A percentile compares a stretch with the other conserved stretches of the same genome.
These are phyloP conservation scores for Monascus purpureus DNA, from an alignment of 495 filamentous ascomycete species.

Conservation along the genomic window DNA sequence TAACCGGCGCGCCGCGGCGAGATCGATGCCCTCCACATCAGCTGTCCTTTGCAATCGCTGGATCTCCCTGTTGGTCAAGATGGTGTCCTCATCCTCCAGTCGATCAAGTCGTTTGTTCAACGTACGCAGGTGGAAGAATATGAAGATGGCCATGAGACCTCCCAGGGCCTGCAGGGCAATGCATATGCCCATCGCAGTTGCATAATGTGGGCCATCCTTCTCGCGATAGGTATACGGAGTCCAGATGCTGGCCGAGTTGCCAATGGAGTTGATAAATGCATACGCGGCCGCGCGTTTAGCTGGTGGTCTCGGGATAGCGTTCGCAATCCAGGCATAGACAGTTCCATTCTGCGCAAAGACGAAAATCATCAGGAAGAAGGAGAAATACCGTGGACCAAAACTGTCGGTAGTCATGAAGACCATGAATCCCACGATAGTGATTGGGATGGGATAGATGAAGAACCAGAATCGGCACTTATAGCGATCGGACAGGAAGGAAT, in stretches of 20 bases:
- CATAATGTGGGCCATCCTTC: conserved; percentile 20
- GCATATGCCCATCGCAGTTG: conserved; percentile 30
- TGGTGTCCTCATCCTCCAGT: conserved; percentile 28
- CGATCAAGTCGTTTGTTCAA: conserved; percentile 33
- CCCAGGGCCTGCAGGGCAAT: conserved; percentile 33
- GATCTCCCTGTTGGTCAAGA: conserved; percentile 27
- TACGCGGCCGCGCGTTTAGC: conserved; percentile 41
- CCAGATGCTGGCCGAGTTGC: conserved; percentile 41
- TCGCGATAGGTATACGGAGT: conserved; percentile 38
- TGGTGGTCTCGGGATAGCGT: conserved; percentile 35
- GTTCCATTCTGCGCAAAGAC: conserved; percentile 40
- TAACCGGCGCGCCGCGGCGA: conserved; percentile 27
- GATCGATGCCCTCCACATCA: conserved; percentile 32
- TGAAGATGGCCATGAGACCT: conserved; percentile 17
- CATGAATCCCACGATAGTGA: conserved; percentile 35
- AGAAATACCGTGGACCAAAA: conserved; percentile 39
- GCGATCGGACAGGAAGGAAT: conserved; percentile 33
- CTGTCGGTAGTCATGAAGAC: conserved; percentile 33
- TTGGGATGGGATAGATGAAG: conserved; percentile 34
- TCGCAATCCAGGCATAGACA: conserved; percentile 41
- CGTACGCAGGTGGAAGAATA: conserved; percentile 27
- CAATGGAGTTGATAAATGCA: conserved; percentile 40
- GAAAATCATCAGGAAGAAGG: conserved; percentile 40
- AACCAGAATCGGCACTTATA: conserved; percentile 36
- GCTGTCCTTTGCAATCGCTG: conserved; percentile 30